Evolutionary conservation across 768 basidiomycete genomes (phyloP).

Genomic region (Leccinum disarticulatum): DNA sequence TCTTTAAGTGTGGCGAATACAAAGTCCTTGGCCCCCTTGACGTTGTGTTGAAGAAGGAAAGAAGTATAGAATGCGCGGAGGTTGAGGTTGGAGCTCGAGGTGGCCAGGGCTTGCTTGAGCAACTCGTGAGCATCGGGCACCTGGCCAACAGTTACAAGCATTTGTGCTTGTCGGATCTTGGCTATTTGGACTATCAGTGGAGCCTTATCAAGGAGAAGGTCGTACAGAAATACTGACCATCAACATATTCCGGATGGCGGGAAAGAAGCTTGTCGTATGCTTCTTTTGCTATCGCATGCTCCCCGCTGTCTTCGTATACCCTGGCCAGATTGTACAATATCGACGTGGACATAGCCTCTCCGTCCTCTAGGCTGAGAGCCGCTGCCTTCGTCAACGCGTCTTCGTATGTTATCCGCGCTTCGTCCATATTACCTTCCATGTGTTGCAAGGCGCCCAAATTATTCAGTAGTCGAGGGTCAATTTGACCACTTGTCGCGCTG

Average conservation of each 20-base stretch:
- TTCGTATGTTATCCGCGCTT: conserved; percentile 70
- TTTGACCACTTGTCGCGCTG: conserved; percentile 47
- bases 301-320: conserved; percentile 84
- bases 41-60: conserved; percentile 81
- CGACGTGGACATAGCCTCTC: conserved; percentile 75
- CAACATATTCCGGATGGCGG: conserved; percentile 95
- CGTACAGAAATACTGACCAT: conserved; percentile 59
- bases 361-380: conserved; percentile 42
- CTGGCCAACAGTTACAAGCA: conserved; percentile 67
- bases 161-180: conserved; percentile 87
- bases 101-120: conserved; percentile 83
- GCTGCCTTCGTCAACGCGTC: conserved; percentile 63
- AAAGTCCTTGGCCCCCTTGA: conserved; percentile 80
- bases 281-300: conserved; percentile 70
- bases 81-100: conserved; percentile 77
- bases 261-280: conserved; percentile 85
- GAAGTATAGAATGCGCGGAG: conserved; percentile 92
- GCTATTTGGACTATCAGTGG: conserved; percentile 47
- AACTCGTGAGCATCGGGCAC: conserved; percentile 84
- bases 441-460: conserved; percentile 79
- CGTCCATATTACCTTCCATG: conserved; percentile 47
- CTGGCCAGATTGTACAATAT: conserved; percentile 91
- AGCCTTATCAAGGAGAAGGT: neutral
- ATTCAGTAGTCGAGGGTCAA: conserved; percentile 72
- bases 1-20: conserved; percentile 87